Conservation (phyloP, 805 yeast species). For the Metschnikowia baotianmanensis region DNA sequence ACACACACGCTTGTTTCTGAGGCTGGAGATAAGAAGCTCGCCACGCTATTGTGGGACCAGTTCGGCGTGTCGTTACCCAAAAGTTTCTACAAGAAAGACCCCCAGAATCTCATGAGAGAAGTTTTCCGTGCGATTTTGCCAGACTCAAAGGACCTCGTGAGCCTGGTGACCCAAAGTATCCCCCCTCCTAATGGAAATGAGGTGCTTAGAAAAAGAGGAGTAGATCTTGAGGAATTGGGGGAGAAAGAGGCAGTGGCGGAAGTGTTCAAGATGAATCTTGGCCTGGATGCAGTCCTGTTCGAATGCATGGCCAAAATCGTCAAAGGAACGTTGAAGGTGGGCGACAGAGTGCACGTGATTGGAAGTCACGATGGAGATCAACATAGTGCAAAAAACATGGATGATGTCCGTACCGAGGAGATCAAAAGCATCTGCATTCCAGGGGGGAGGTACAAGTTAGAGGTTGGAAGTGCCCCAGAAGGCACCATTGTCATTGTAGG, state of each 20-base stretch:
- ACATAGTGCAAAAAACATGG: slow-evolving; percentile 47
- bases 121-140: slow-evolving; percentile 58
- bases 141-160: slow-evolving; percentile 49
- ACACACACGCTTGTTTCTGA: slow-evolving; percentile 57
- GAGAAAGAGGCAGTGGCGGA: slow-evolving; percentile 19
- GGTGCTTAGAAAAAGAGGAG: slow-evolving; percentile 6
- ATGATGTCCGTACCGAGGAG: slow-evolving; percentile 46
- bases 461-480: slow-evolving; percentile 49
- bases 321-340: slow-evolving; percentile 55
- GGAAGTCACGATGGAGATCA: slow-evolving; percentile 48
- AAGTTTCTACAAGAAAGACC: slow-evolving; percentile 47
- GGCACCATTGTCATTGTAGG: slow-evolving; percentile 70
- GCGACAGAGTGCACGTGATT: slow-evolving; percentile 49
- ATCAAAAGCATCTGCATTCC: slow-evolving; percentile 49
- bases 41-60: slow-evolving; percentile 43
- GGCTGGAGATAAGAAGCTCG: slow-evolving; percentile 34
- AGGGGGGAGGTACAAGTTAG: slow-evolving; percentile 68
- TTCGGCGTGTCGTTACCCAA: slow-evolving; percentile 47
- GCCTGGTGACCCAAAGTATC: slow-evolving; percentile 35
- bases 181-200: slow-evolving; percentile 11
- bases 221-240: slow-evolving; percentile 31
- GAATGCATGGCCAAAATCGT: slow-evolving; percentile 60
- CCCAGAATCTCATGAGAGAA: slow-evolving; percentile 53
- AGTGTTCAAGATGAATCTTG: slow-evolving; percentile 53
- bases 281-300: slow-evolving; percentile 50